phyloP scores from a whole-genome alignment of 805 yeast species.

The Metschnikowia baotianmanensis region DNA sequence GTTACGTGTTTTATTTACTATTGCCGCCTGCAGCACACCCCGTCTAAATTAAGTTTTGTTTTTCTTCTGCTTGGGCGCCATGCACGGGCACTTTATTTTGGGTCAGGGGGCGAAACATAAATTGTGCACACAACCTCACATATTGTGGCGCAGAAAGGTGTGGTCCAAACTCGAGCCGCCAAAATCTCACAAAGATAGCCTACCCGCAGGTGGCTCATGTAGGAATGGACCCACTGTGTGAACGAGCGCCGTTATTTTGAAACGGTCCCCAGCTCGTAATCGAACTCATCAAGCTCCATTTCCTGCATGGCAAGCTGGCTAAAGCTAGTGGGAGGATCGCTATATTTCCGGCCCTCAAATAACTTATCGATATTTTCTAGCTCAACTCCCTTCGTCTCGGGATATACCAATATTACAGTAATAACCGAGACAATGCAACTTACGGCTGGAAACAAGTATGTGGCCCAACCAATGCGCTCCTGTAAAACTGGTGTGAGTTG shows the following conservation, averaged over 20 bases:
- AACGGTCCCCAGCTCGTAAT: conserved; percentile 18
- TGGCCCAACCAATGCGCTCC: conserved; percentile 38
- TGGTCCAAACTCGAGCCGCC: no score
- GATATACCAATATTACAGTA: conserved; percentile 37
- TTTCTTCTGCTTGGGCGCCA: no score
- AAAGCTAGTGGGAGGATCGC: conserved; percentile 18
- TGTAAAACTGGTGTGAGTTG: conserved; percentile 44
- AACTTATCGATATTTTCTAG: conserved; percentile 41
- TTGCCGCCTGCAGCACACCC: no score
- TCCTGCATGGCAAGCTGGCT: conserved; percentile 9
- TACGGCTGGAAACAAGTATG: conserved; percentile 40
- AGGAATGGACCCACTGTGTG: background rate
- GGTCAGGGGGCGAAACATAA: no score
- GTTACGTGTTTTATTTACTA: no score
- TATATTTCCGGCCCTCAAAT: conserved; percentile 32
- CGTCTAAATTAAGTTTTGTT: no score
- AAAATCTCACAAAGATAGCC: no score
- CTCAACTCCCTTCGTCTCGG: conserved; percentile 46
- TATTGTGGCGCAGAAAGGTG: no score
- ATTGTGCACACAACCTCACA: no score
- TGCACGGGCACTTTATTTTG: no score
- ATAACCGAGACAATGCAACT: conserved; percentile 36
- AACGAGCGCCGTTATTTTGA: conserved; percentile 1
- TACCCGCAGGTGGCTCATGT: no score
- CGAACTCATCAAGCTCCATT: conserved; percentile 27